Conservation (phyloP, 805 yeast genomes). For the Pichia eremophila region DNA sequence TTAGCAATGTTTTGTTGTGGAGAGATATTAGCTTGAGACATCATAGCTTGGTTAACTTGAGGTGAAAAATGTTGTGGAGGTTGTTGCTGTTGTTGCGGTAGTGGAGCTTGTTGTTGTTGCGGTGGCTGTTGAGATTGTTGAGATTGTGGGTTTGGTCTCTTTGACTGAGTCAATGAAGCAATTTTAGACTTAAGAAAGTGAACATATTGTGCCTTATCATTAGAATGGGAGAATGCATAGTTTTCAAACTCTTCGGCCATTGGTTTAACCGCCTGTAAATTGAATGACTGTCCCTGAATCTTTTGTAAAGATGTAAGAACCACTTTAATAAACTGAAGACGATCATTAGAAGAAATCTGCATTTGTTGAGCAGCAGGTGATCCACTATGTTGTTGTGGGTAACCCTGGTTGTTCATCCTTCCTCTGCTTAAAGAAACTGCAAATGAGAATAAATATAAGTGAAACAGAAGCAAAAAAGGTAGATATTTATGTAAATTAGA, state of each 20-base stretch:
- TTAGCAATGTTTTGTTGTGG: not conserved
- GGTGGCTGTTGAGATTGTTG: constrained; percentile 17
- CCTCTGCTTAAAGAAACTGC: too few species aligned
- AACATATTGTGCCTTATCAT: constrained; percentile 48
- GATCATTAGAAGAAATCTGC: constrained; percentile 22
- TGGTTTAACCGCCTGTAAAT: constrained; percentile 33
- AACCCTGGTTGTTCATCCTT: not conserved
- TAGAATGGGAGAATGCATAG: constrained; percentile 49
- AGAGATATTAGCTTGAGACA: not conserved
- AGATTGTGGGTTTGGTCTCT: constrained; percentile 6
- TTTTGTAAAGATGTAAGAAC: constrained; percentile 25
- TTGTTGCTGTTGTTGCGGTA: constrained; percentile 1
- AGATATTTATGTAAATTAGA: too few species aligned
- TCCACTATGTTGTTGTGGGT: constrained; percentile 2
- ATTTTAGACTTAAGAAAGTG: constrained; percentile 36
- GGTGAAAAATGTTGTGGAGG: constrained; percentile 13
- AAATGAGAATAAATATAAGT: too few species aligned
- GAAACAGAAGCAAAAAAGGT: too few species aligned
- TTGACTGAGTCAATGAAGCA: constrained; percentile 29
- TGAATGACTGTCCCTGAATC: constrained; percentile 24
- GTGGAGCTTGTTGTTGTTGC: not conserved
- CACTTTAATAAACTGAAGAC: constrained; percentile 25
- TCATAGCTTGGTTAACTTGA: constrained; percentile 7
- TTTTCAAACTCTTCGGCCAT: constrained; percentile 68
- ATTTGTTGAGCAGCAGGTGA: not conserved